phyloP scores from a whole-genome alignment of 208 protist species.

The Trypanosoma scelopori region DNA sequence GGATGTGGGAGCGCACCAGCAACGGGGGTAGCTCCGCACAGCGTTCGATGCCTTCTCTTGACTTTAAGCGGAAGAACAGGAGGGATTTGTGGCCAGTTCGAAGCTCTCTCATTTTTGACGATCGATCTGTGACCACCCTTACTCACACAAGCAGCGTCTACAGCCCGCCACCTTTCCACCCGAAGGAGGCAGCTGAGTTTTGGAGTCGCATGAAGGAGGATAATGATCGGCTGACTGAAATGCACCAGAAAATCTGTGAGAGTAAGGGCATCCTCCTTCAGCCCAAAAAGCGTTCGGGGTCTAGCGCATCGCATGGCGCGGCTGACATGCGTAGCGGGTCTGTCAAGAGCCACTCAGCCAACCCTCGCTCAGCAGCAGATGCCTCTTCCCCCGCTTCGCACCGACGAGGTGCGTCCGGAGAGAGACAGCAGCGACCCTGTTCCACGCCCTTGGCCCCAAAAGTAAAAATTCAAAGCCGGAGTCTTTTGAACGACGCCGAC shows the following conservation, averaged over 20 bases:
- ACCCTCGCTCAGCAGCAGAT: too few species aligned
- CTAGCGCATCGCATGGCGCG: not conserved
- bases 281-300: not conserved
- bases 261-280: constrained; percentile 10
- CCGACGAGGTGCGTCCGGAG: too few species aligned
- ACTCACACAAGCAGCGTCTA: not conserved
- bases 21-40: not conserved
- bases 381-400: too few species aligned
- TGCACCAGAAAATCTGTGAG: constrained; percentile 16
- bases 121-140: not conserved
- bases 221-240: not conserved
- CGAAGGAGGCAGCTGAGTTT: constrained; percentile 16
- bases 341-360: not conserved
- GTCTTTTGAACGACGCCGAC: not conserved
- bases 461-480: not conserved
- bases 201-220: constrained; percentile 20
- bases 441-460: not conserved
- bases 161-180: not conserved
- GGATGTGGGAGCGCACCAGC: not conserved
- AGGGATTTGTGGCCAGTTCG: not conserved
- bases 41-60: not conserved
- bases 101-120: constrained; percentile 4
- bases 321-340: not conserved
- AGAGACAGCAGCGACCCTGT: not conserved
- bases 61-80: not conserved